These are phyloP conservation scores for Sporothrix variecibatus DNA, from an alignment of 2,329 filamentous ascomycete genomes.

Conservation along the genomic window DNA sequence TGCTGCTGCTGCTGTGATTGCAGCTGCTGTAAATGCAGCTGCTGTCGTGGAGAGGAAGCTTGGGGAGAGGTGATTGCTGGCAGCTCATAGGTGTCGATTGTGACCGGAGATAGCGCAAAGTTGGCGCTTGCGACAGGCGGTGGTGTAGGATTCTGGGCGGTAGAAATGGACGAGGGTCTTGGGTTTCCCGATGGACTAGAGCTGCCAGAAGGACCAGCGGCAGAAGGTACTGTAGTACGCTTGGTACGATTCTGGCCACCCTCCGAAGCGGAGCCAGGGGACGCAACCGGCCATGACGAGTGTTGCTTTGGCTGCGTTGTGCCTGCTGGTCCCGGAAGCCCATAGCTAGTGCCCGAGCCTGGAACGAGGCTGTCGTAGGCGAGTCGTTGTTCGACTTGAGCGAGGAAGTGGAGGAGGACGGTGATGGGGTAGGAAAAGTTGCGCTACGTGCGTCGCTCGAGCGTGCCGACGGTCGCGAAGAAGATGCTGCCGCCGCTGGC, in stretches of 20 bases:
- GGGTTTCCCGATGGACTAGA: neutral
- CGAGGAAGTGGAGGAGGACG: slow-evolving; percentile 22
- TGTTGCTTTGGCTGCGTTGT: neutral
- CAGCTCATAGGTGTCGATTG: slow-evolving; percentile 22
- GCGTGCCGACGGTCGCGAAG: slow-evolving; percentile 29
- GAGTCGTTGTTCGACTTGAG: slow-evolving; percentile 12
- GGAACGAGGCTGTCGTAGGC: slow-evolving; percentile 37
- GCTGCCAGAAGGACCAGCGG: neutral
- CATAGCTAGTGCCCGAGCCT: slow-evolving; percentile 35
- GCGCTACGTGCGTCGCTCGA: neutral
- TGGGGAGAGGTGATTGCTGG: neutral
- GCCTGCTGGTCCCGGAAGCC: slow-evolving; percentile 5
- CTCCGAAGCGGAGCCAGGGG: neutral
- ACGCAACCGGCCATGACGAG: slow-evolving; percentile 1
- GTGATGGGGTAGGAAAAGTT: slow-evolving; percentile 17
- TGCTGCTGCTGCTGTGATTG: neutral
- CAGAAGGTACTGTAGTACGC: neutral
- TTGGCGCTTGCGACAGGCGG: slow-evolving; percentile 2
- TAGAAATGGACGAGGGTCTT: neutral
- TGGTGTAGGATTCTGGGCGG: neutral
- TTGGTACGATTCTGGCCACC: neutral
- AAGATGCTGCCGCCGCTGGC: neutral
- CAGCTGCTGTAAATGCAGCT: neutral
- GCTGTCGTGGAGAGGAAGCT: neutral
- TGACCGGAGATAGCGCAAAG: slow-evolving; percentile 25